Conservation (phyloP, 2,329 filamentous ascomycete genomes). For the Arthrobotrys megalospora region DNA sequence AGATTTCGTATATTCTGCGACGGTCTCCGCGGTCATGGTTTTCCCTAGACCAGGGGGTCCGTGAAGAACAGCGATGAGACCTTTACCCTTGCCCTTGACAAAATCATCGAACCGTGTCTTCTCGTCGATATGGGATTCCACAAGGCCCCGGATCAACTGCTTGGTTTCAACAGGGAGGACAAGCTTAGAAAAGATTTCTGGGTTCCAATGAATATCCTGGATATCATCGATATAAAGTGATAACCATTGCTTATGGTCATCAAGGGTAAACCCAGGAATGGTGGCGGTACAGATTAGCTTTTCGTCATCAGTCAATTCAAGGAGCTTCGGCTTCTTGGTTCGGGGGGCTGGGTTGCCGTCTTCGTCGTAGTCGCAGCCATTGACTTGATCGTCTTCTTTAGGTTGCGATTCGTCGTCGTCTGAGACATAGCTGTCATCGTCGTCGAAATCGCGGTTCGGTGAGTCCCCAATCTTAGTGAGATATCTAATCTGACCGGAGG, state of each 20-base stretch:
- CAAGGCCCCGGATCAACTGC: slow-evolving; percentile 68
- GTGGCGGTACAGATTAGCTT: slow-evolving; percentile 86
- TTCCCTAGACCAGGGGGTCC: slow-evolving; percentile 44
- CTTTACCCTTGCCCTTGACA: slow-evolving; percentile 40
- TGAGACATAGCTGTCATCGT: background rate
- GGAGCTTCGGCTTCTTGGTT: slow-evolving; percentile 24
- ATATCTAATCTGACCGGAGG: background rate
- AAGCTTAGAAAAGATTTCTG: slow-evolving; percentile 62
- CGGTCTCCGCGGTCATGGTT: slow-evolving; percentile 35
- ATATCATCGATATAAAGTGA: slow-evolving; percentile 10
- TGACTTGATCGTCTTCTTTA: background rate
- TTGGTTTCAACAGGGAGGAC: slow-evolving; percentile 65
- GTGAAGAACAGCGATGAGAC: slow-evolving; percentile 40
- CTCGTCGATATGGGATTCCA: slow-evolving; percentile 69
- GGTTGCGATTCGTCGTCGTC: background rate
- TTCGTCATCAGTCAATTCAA: slow-evolving; percentile 77
- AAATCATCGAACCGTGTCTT: slow-evolving; percentile 42
- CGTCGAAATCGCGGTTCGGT: no score
- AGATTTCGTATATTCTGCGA: slow-evolving; percentile 25
- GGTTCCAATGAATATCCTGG: slow-evolving; percentile 27
- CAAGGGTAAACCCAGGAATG: slow-evolving; percentile 87
- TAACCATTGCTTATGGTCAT: slow-evolving; percentile 74
- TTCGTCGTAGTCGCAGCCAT: slow-evolving; percentile 7
- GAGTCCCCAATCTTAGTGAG: background rate
- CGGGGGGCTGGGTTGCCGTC: slow-evolving; percentile 8